Evolutionary conservation across 139 green algal genomes (phyloP).

Genomic region (Monoraphidium neglectum): DNA sequence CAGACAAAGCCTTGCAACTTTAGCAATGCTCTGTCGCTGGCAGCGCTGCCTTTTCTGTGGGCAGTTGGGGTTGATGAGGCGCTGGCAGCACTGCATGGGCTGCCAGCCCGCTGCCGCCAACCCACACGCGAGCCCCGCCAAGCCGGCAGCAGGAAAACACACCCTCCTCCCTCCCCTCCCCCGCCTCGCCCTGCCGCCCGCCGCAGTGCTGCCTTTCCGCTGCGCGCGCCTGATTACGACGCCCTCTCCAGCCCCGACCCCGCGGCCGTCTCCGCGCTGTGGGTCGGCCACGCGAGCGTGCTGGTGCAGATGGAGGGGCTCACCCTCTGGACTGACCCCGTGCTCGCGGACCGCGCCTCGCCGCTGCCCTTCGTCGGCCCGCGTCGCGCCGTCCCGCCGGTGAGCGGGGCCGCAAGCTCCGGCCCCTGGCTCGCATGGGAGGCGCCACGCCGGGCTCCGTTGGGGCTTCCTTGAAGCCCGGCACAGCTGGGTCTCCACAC

Average conservation of each 20-base stretch:
- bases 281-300: slow-evolving; percentile 70
- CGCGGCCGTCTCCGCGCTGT: slow-evolving; percentile 16
- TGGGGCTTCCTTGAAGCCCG: background rate
- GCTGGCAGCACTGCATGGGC: too few relatives aligned
- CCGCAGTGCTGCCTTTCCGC: slow-evolving; percentile 19
- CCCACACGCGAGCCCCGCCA: too few relatives aligned
- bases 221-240: slow-evolving; percentile 11
- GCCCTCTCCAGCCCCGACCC: background rate
- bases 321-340: slow-evolving; percentile 77
- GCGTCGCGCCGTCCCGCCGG: slow-evolving; percentile 43
- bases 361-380: slow-evolving; percentile 53
- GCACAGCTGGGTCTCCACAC: background rate
- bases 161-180: too few relatives aligned
- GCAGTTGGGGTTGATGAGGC: too few relatives aligned
- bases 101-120: too few relatives aligned
- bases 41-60: too few relatives aligned
- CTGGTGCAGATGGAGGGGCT: slow-evolving; percentile 71
- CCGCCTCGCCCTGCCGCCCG: background rate
- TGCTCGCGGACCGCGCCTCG: slow-evolving; percentile 61
- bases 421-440: too few relatives aligned
- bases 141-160: too few relatives aligned
- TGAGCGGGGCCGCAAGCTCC: background rate
- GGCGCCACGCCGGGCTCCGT: too few relatives aligned
- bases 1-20: too few relatives aligned
- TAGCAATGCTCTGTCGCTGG: too few relatives aligned